Conservation (phyloP, 2,329 filamentous ascomycete genomes). For the Emergomyces africanus region DNA sequence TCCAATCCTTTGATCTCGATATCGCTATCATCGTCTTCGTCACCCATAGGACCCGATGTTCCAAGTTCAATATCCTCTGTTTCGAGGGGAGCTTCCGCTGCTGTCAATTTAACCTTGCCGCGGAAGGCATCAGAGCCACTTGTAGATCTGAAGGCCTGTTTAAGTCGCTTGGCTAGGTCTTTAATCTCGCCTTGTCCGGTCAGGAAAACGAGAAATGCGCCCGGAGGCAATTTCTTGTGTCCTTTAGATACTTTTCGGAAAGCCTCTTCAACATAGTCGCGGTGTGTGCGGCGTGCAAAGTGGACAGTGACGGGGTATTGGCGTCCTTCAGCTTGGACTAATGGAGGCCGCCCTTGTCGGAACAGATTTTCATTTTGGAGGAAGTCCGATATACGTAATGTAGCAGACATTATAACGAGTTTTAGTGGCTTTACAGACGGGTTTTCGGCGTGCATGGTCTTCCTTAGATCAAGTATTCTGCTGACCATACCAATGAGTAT, state of each 20-base stretch:
- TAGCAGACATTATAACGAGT: constrained; percentile 96
- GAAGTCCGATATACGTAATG: constrained; percentile 79
- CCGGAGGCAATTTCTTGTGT: constrained; percentile 78
- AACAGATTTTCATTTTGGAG: constrained; percentile 75
- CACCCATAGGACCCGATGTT: constrained; percentile 37
- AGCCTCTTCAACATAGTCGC: constrained; percentile 83
- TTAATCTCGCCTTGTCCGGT: constrained; percentile 89
- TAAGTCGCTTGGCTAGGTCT: constrained; percentile 66
- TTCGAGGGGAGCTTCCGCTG: constrained; percentile 66
- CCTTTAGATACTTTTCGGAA: constrained; percentile 78
- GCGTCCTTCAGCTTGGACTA: constrained; percentile 80
- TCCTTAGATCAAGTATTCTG: constrained; percentile 72
- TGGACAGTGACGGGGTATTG: constrained; percentile 85
- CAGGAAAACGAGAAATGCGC: constrained; percentile 85
- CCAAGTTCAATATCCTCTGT: constrained; percentile 77
- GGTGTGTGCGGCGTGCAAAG: constrained; percentile 68
- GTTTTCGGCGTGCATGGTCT: constrained; percentile 60
- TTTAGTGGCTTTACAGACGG: constrained; percentile 65
- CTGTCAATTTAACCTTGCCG: constrained; percentile 61
- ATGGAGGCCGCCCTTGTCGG: constrained; percentile 56
- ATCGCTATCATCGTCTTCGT: constrained; percentile 42
- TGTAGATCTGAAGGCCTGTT: constrained; percentile 50
- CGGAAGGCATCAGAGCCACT: constrained; percentile 39
- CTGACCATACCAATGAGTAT: constrained; percentile 97
- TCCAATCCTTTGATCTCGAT: constrained; percentile 49